A percentile compares a stretch with the other conserved stretches of the same genome.
Conservation (phyloP, 257 asterid genomes). For the Solanum paucissectum region DNA sequence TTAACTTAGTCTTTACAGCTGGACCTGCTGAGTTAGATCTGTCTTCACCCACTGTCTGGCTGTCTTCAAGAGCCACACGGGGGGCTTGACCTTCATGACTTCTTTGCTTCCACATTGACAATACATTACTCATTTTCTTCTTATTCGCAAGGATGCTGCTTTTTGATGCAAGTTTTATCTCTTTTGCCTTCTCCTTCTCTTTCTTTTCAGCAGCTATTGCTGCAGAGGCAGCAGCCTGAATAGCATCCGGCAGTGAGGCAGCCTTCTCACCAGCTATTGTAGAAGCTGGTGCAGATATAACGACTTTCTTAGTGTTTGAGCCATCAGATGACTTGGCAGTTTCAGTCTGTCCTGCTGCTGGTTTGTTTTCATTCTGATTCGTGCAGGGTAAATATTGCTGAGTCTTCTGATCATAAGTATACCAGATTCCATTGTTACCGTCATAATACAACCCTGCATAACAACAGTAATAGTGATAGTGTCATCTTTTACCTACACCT, state of each 20-base stretch:
- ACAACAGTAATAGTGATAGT: not conserved
- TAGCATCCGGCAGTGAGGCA: slow-evolving; percentile 83
- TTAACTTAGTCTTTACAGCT: slow-evolving; percentile 44
- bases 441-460: slow-evolving; percentile 80
- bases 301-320: slow-evolving; percentile 48
- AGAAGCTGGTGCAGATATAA: slow-evolving; percentile 96
- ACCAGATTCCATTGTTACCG: slow-evolving; percentile 91
- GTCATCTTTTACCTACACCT: not conserved
- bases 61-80: slow-evolving; percentile 67
- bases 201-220: slow-evolving; percentile 96
- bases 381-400: slow-evolving; percentile 74
- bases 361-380: slow-evolving; percentile 55
- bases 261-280: slow-evolving; percentile 67
- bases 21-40: slow-evolving; percentile 35
- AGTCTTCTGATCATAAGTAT: slow-evolving; percentile 68
- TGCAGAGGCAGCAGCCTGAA: slow-evolving; percentile 98
- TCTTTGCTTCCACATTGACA: slow-evolving; percentile 95
- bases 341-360: slow-evolving; percentile 50
- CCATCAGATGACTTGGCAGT: slow-evolving; percentile 38
- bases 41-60: slow-evolving; percentile 42
- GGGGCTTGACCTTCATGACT: slow-evolving; percentile 94
- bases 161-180: slow-evolving; percentile 83
- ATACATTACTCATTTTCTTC: slow-evolving; percentile 94
- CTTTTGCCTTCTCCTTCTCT: slow-evolving; percentile 83
- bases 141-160: slow-evolving; percentile 89